A percentile compares a stretch with the other conserved stretches of the same genome.
These are phyloP conservation scores for Eleusine coracana DNA, from an alignment of 176 grass and related monocot genomes.

Conservation along the genomic window DNA sequence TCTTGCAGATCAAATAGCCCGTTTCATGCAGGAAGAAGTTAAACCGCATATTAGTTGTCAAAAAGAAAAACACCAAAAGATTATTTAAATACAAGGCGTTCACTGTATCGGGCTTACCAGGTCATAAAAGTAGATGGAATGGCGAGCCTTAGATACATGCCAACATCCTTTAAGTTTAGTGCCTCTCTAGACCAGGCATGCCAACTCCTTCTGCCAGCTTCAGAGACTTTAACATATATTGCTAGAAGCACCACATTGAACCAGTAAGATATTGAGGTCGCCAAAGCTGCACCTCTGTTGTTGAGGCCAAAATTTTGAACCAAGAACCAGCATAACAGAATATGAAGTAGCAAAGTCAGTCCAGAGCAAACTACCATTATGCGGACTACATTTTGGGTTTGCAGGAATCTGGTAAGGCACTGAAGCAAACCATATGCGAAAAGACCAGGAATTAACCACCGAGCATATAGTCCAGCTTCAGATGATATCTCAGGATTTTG, in stretches of 20 bases:
- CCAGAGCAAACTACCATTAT: slow-evolving; percentile 75
- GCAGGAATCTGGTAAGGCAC: slow-evolving; percentile 89
- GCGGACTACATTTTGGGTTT: slow-evolving; percentile 71
- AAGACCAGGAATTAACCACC: slow-evolving; percentile 77
- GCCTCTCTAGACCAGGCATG: slow-evolving; percentile 59
- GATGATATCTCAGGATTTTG: slow-evolving; percentile 91
- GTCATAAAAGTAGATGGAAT: slow-evolving; percentile 91
- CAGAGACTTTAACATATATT: slow-evolving; percentile 71
- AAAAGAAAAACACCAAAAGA: neutral
- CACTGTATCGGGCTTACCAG: slow-evolving; percentile 57
- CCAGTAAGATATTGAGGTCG: slow-evolving; percentile 78
- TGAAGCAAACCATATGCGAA: slow-evolving; percentile 88
- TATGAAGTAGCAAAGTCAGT: slow-evolving; percentile 63
- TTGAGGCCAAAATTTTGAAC: slow-evolving; percentile 55
- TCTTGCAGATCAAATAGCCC: slow-evolving; percentile 28
- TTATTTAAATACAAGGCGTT: neutral
- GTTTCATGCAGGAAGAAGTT: slow-evolving; percentile 28
- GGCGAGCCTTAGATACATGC: slow-evolving; percentile 72
- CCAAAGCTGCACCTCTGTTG: slow-evolving; percentile 72
- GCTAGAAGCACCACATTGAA: slow-evolving; percentile 68
- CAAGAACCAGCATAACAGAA: slow-evolving; percentile 71
- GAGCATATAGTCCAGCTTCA: slow-evolving; percentile 67
- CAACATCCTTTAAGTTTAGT: slow-evolving; percentile 53
- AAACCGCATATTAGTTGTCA: slow-evolving; percentile 8
- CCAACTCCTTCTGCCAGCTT: slow-evolving; percentile 61